A percentile compares a stretch with the other conserved stretches of the same genome.
phyloP scores from a whole-genome alignment of 202 grass and related monocot species.

The Eragrostis tef region DNA sequence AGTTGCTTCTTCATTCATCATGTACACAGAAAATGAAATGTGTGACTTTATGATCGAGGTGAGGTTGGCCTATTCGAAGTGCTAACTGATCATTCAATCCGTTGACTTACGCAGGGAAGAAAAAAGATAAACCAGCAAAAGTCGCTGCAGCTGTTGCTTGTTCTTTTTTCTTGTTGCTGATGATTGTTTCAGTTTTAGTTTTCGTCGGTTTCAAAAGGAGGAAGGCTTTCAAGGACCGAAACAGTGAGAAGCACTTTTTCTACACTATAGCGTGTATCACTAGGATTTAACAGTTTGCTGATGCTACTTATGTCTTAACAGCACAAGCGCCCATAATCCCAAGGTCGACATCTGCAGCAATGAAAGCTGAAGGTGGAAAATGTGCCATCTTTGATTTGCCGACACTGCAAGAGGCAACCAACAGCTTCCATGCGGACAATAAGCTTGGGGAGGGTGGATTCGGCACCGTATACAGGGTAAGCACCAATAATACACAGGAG shows the following conservation, averaged over 20 bases:
- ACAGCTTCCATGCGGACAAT: constrained; percentile 46
- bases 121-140: background rate
- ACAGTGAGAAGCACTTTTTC: constrained; percentile 6
- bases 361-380: constrained; percentile 40
- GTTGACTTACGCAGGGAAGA: background rate
- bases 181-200: constrained; percentile 20
- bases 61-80: too few relatives aligned
- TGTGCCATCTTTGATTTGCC: constrained; percentile 51
- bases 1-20: too few relatives aligned
- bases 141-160: constrained; percentile 15
- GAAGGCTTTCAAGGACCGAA: constrained; percentile 10
- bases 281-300: background rate
- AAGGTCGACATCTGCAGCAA: background rate
- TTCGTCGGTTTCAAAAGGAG: constrained; percentile 33
- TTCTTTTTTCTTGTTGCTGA: constrained; percentile 13
- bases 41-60: too few relatives aligned
- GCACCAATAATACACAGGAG: background rate
- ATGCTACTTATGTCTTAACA: background rate
- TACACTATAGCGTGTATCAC: too few relatives aligned
- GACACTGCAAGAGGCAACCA: constrained; percentile 40
- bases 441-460: constrained; percentile 58
- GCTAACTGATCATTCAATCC: background rate
- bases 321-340: background rate
- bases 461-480: constrained; percentile 56
- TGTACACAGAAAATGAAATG: too few relatives aligned